Evolutionary conservation across 1,284 basidiomycete genomes (phyloP).

Genomic region (Ganoderma boninense): DNA sequence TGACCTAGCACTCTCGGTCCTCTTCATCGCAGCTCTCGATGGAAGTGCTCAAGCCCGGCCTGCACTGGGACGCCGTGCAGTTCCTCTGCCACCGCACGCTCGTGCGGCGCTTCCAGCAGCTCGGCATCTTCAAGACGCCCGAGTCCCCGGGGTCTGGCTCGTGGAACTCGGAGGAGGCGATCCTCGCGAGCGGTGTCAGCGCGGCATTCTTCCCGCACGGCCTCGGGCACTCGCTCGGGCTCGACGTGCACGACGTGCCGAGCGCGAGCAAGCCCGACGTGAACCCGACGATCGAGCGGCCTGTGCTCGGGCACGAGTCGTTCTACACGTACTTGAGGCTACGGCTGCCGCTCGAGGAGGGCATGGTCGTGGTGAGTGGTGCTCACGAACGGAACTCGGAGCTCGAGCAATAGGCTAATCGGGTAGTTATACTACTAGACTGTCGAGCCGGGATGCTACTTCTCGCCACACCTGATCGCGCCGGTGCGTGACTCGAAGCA

Average conservation of each 20-base stretch:
- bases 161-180: slow-evolving; percentile 69
- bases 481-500: slow-evolving; percentile 73
- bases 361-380: slow-evolving; percentile 84
- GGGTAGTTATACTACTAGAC: slow-evolving; percentile 20
- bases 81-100: slow-evolving; percentile 82
- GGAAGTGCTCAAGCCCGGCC: slow-evolving; percentile 66
- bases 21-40: slow-evolving; percentile 65
- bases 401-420: too few species aligned
- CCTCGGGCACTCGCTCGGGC: slow-evolving; percentile 86
- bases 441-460: slow-evolving; percentile 91
- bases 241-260: slow-evolving; percentile 91
- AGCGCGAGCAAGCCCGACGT: slow-evolving; percentile 71
- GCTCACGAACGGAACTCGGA: background rate
- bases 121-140: slow-evolving; percentile 83
- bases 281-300: slow-evolving; percentile 58
- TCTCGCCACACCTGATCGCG: slow-evolving; percentile 80
- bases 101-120: slow-evolving; percentile 79
- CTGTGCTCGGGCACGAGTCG: slow-evolving; percentile 59
- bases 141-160: slow-evolving; percentile 55
- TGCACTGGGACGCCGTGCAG: slow-evolving; percentile 90
- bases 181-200: slow-evolving; percentile 79
- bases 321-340: slow-evolving; percentile 85
- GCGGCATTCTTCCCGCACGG: slow-evolving; percentile 94
- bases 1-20: background rate
- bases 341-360: slow-evolving; percentile 70